Evolutionary conservation across 495 filamentous ascomycete genomes (phyloP).

Genomic region (Saxispiralis lemnorum): DNA sequence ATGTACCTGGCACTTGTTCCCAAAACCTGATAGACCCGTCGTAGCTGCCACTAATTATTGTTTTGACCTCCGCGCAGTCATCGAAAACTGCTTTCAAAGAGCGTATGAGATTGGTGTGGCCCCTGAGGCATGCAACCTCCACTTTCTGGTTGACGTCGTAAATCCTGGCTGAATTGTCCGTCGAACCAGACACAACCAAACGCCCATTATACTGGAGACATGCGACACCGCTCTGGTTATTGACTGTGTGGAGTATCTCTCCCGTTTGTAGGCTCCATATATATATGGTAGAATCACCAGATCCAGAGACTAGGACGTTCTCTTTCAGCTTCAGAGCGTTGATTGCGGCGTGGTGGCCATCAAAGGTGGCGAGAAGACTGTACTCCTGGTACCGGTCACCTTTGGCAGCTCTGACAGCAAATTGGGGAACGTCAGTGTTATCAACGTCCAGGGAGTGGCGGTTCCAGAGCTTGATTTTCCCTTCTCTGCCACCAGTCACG

Average conservation of each 20-base stretch:
- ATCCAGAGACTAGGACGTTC: conserved; percentile 79
- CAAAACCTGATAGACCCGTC: not conserved
- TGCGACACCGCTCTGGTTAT: conserved; percentile 97
- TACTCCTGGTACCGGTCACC: conserved; percentile 32
- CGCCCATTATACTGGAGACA: conserved; percentile 95
- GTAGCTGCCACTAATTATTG: not conserved
- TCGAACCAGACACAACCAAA: conserved; percentile 89
- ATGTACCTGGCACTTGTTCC: not conserved
- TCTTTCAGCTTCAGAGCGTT: conserved; percentile 88
- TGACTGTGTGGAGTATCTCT: conserved; percentile 52
- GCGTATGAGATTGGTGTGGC: conserved; percentile 69
- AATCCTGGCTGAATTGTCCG: conserved; percentile 85
- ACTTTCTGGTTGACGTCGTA: conserved; percentile 71
- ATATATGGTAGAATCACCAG: conserved; percentile 79
- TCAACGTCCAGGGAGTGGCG: conserved; percentile 47
- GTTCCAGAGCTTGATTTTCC: conserved; percentile 89
- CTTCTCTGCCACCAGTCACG: conserved; percentile 94
- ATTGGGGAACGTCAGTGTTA: conserved; percentile 27
- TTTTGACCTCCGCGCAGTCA: conserved; percentile 27
- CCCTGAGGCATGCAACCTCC: conserved; percentile 70
- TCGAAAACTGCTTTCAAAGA: conserved; percentile 89
- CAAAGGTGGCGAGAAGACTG: conserved; percentile 57
- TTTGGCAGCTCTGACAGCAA: conserved; percentile 42
- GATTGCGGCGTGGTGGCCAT: conserved; percentile 77
- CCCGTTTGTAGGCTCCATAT: conserved; percentile 82